Conservation (phyloP, 768 basidiomycete genomes). For the Rhodotorula kratochvilovae region DNA sequence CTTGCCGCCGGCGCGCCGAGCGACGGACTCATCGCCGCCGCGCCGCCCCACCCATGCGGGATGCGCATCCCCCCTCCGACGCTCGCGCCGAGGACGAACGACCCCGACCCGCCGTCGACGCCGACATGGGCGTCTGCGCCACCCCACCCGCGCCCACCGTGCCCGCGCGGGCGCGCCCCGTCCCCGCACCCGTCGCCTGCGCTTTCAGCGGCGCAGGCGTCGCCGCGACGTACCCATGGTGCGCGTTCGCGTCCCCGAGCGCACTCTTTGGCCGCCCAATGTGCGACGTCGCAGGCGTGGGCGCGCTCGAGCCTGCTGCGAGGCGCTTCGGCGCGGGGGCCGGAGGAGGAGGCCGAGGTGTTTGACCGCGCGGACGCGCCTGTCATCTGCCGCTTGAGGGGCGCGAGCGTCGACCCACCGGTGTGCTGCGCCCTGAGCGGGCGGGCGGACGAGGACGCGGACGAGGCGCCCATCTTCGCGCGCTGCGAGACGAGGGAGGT, state of each 20-base stretch:
- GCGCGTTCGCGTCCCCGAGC: not conserved
- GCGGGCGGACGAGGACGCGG: conserved; percentile 1
- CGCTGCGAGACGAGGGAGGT: not conserved
- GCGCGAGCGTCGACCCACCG: conserved; percentile 8
- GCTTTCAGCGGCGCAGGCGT: conserved; percentile 1
- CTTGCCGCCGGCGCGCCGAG: not conserved
- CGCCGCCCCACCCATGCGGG: not conserved
- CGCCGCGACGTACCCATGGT: not conserved
- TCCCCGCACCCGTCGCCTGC: not conserved
- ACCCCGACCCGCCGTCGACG: too few species aligned
- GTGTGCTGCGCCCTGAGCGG: conserved; percentile 26
- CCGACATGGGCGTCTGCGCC: not conserved
- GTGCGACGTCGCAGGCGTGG: not conserved
- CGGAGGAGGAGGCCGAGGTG: not conserved
- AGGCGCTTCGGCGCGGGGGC: conserved; percentile 21
- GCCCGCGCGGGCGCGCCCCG: not conserved
- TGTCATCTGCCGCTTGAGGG: conserved; percentile 39
- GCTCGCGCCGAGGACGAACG: not conserved
- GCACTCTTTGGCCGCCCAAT: not conserved
- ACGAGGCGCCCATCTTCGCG: conserved; percentile 16
- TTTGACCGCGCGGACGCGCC: conserved; percentile 9
- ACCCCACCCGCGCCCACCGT: not conserved
- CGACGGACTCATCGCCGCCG: not conserved
- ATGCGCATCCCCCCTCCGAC: not conserved
- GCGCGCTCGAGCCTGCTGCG: not conserved